phyloP scores from a whole-genome alignment of 805 yeast genomes.

The Saccharomycopsis sp. region DNA sequence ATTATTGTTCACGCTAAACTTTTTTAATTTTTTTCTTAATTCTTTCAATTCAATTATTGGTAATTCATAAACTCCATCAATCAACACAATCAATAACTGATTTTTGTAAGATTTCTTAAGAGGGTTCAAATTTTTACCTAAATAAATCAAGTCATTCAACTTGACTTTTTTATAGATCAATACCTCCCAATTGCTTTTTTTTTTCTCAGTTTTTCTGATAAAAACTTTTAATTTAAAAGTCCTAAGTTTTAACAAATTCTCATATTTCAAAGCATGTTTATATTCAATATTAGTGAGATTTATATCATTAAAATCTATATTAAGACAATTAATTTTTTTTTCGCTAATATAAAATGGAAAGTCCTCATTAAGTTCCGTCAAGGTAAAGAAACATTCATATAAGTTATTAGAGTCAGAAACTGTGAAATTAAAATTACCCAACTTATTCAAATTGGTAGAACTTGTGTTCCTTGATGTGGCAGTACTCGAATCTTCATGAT shows the following conservation, averaged over 20 bases:
- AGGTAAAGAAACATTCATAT: background rate
- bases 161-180: background rate
- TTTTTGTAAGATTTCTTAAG: slow-evolving; percentile 7
- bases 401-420: no score
- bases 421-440: no score
- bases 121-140: background rate
- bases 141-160: slow-evolving; percentile 2
- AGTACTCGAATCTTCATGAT: no score
- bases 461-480: no score
- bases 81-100: slow-evolving; percentile 22
- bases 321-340: background rate
- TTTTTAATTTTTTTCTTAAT: background rate
- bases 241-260: background rate
- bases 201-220: background rate
- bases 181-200: background rate
- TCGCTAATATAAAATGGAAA: slow-evolving; percentile 18
- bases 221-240: slow-evolving; percentile 11
- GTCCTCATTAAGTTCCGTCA: background rate
- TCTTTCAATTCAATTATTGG: slow-evolving; percentile 11
- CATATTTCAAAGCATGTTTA: background rate
- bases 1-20: background rate
- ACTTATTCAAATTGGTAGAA: no score
- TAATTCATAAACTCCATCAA: slow-evolving; percentile 22
- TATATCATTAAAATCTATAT: slow-evolving; percentile 13
- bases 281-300: slow-evolving; percentile 3